Evolutionary conservation across 768 basidiomycete genomes (phyloP), one percentile per base, ranked within the genome.

Genomic region (Kwoniella sp.): DNA sequence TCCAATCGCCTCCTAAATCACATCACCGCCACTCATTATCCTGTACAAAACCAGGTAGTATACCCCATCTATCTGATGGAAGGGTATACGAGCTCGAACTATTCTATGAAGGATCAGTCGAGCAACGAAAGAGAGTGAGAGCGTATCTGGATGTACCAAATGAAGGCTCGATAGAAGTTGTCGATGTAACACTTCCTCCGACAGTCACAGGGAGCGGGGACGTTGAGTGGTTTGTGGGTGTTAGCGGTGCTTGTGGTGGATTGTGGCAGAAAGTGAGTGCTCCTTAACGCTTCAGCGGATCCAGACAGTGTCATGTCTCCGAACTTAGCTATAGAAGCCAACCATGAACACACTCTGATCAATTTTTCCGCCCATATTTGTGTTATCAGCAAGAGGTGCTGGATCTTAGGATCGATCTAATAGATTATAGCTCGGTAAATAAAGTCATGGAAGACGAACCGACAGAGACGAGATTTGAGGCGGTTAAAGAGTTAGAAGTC

Each of bases 1-100:
- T 80, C 9, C 79, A 80, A 53, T 74, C 69, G 1, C 79, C 79
- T 8, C 73, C 75, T 1, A 50, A 77, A 30, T 72, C 78, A 0
- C 79, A 80, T 63, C 79, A 80, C 55, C 67, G 65, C 6, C 33
- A 74, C 53, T 69, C 74, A 1, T 51, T 79, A 17, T 70, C 68
- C 2, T 74, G 73, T 46, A 77, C 77, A 8, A 47, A 64, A 24
- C 55, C 72, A 12, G 60, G 58, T 4, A 48, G 55, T 37, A 58
- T 79, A 9, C 79, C 79, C 0, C 65, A 51, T 10, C 47, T 80
- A 19, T 68, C 72, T 21, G 73, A 80, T 56, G 77, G 76, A 1
- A 30, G 51, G 21, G 4, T 25, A 24, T 69, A 72, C 57, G 60
- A 58, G 1, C 52, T 80, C 15, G 58, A 71, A 22, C 26, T 80